A percentile compares a stretch with the other conserved stretches of the same genome.
Conservation (phyloP, 2,329 filamentous ascomycete species). For the Phymatotrichopsis omnivora region DNA sequence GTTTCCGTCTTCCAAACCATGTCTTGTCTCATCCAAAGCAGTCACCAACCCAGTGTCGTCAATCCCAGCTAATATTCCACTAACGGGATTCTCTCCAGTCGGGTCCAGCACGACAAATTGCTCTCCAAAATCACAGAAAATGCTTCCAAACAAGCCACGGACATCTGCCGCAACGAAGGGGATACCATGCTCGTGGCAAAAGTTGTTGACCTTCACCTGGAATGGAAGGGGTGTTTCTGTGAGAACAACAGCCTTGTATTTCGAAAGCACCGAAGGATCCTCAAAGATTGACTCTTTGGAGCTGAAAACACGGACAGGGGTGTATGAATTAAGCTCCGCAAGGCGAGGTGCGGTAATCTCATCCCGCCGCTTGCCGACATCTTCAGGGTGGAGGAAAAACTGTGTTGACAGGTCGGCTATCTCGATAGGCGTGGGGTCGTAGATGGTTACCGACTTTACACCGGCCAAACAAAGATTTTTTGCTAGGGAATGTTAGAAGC, state of each 20-base stretch:
- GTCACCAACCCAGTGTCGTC: slow-evolving; percentile 85
- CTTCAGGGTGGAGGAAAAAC: slow-evolving; percentile 83
- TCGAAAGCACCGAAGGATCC: slow-evolving; percentile 71
- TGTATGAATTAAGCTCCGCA: slow-evolving; percentile 92
- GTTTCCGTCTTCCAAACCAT: slow-evolving; percentile 92
- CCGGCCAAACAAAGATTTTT: slow-evolving; percentile 98
- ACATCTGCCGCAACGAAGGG: slow-evolving; percentile 81
- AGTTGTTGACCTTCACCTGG: slow-evolving; percentile 78
- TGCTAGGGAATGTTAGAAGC: slow-evolving; percentile 41
- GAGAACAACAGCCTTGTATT: slow-evolving; percentile 85
- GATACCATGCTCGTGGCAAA: slow-evolving; percentile 88
- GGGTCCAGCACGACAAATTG: slow-evolving; percentile 85
- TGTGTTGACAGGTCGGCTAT: slow-evolving; percentile 90
- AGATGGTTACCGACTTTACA: slow-evolving; percentile 91
- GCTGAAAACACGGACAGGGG: slow-evolving; percentile 65
- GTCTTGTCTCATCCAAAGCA: slow-evolving; percentile 84
- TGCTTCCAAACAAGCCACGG: slow-evolving; percentile 84
- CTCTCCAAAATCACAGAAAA: slow-evolving; percentile 96
- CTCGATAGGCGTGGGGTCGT: slow-evolving; percentile 74
- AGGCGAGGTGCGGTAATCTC: slow-evolving; percentile 78
- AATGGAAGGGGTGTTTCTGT: slow-evolving; percentile 72
- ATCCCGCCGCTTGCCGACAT: slow-evolving; percentile 87
- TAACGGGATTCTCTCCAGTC: slow-evolving; percentile 78
- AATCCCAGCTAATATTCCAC: slow-evolving; percentile 81
- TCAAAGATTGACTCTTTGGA: slow-evolving; percentile 52